These are phyloP conservation scores for Dissoconium aciculare DNA, from an alignment of 2,329 filamentous ascomycete species.

Conservation along the genomic window DNA sequence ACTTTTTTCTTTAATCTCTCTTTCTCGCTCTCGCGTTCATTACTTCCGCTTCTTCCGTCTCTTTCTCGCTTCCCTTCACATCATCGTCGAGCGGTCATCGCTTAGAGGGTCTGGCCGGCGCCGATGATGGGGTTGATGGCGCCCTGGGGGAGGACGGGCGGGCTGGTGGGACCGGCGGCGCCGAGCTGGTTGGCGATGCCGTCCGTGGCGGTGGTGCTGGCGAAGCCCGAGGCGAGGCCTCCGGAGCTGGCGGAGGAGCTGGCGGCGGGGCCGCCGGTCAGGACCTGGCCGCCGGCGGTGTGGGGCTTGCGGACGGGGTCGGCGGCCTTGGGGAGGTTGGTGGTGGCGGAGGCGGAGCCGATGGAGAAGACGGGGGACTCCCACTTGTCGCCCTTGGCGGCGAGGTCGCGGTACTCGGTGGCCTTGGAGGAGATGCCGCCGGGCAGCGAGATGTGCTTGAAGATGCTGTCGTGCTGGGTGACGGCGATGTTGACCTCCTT, in stretches of 20 bases:
- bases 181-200: slow-evolving; percentile 33
- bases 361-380: slow-evolving; percentile 87
- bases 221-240: background rate
- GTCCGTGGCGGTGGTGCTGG: slow-evolving; percentile 12
- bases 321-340: slow-evolving; percentile 47
- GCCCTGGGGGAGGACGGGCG: slow-evolving; percentile 29
- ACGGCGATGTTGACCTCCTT: slow-evolving; percentile 71
- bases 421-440: slow-evolving; percentile 86
- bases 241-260: slow-evolving; percentile 8
- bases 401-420: slow-evolving; percentile 80
- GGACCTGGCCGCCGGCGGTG: slow-evolving; percentile 21
- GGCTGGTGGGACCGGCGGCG: slow-evolving; percentile 29
- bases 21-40: background rate
- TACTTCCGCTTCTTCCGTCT: too few species aligned
- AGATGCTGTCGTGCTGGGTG: slow-evolving; percentile 79
- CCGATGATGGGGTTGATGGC: slow-evolving; percentile 14
- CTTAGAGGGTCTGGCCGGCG: slow-evolving; percentile 3
- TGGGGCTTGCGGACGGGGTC: slow-evolving; percentile 46
- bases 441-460: slow-evolving; percentile 73
- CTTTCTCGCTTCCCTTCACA: background rate
- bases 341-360: slow-evolving; percentile 58
- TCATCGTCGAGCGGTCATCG: background rate
- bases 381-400: slow-evolving; percentile 81
- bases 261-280: slow-evolving; percentile 1
- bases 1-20: background rate